Percentiles rank a stretch among this genome's conserved stretches.
Conservation (phyloP, 352 stramenopile genomes). For the Bremia lactucae region DNA sequence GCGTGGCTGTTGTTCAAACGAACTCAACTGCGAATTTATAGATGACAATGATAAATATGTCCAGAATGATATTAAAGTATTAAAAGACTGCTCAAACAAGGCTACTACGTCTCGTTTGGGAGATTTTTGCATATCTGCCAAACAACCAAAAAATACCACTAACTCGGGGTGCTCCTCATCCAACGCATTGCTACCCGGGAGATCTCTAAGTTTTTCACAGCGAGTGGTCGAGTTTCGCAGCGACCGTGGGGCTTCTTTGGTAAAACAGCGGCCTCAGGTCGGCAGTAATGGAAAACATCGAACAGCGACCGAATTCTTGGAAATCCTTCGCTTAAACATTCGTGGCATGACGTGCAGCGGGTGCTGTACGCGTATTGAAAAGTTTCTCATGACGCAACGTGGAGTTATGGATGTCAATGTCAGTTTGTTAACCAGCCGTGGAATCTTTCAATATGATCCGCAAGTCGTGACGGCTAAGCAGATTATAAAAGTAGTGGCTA, state of each 20-base stretch:
- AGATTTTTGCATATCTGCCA: conserved; percentile 13
- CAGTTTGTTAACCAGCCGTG: conserved; percentile 47
- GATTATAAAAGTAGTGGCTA: conserved; percentile 51
- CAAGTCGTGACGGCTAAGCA: conserved; percentile 33
- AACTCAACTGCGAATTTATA: background rate
- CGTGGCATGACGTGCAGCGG: conserved; percentile 82
- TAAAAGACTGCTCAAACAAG: conserved; percentile 5
- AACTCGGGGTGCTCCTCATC: conserved; percentile 11
- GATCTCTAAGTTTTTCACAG: conserved; percentile 27
- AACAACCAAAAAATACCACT: conserved; percentile 2
- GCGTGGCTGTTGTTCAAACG: conserved; percentile 9
- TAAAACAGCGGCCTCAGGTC: conserved; percentile 11
- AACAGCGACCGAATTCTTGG: conserved; percentile 3
- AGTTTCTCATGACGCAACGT: conserved; percentile 38
- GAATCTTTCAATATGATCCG: conserved; percentile 40
- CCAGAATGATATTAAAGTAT: conserved; percentile 2
- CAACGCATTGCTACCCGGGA: conserved; percentile 8
- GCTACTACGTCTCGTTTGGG: background rate
- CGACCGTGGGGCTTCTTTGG: conserved; percentile 19
- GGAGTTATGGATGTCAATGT: conserved; percentile 56
- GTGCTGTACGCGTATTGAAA: conserved; percentile 81
- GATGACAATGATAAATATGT: conserved; percentile 1
- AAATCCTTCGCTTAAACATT: conserved; percentile 46
- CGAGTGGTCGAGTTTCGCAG: conserved; percentile 31
- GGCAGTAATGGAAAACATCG: conserved; percentile 6